phyloP scores from a whole-genome alignment of 768 basidiomycete species.

The Russula sp. region DNA sequence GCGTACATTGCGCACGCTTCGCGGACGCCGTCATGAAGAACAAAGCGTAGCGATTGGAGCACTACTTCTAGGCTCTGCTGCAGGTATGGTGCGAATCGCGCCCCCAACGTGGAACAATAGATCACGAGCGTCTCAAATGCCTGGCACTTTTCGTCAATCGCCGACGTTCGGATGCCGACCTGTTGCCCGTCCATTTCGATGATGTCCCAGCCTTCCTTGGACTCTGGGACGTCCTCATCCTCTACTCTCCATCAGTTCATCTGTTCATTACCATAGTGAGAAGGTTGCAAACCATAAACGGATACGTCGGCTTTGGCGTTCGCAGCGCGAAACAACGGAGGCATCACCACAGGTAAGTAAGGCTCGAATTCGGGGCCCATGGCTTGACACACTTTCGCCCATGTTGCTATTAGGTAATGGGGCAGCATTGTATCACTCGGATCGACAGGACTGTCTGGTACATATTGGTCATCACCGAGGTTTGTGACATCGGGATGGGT shows the following conservation, averaged over 20 bases:
- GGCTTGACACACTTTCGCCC: slow-evolving; percentile 86
- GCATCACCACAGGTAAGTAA: slow-evolving; percentile 81
- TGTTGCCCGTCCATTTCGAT: slow-evolving; percentile 71
- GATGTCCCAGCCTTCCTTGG: slow-evolving; percentile 75
- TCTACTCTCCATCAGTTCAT: slow-evolving; percentile 29
- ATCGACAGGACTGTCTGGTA: slow-evolving; percentile 59
- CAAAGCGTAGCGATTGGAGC: slow-evolving; percentile 64
- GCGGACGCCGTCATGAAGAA: slow-evolving; percentile 80
- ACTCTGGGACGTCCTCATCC: slow-evolving; percentile 50
- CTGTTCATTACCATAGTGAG: neutral
- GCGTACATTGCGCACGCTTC: slow-evolving; percentile 72
- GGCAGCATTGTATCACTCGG: slow-evolving; percentile 64
- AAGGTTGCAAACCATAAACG: slow-evolving; percentile 49
- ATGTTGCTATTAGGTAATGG: slow-evolving; percentile 79
- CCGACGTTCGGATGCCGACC: slow-evolving; percentile 71
- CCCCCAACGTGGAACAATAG: slow-evolving; percentile 63
- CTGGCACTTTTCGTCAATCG: slow-evolving; percentile 82
- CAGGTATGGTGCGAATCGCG: slow-evolving; percentile 67
- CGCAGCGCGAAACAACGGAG: slow-evolving; percentile 66
- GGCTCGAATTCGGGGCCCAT: slow-evolving; percentile 82
- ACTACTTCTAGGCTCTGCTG: slow-evolving; percentile 65
- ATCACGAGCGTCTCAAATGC: slow-evolving; percentile 85
- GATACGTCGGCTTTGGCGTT: slow-evolving; percentile 76
- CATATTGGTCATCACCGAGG: neutral
- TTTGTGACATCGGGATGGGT: neutral